Percentiles rank a stretch among this genome's conserved stretches.
Conservation (phyloP, 257 asterid species). For the Solanum appendiculatum region DNA sequence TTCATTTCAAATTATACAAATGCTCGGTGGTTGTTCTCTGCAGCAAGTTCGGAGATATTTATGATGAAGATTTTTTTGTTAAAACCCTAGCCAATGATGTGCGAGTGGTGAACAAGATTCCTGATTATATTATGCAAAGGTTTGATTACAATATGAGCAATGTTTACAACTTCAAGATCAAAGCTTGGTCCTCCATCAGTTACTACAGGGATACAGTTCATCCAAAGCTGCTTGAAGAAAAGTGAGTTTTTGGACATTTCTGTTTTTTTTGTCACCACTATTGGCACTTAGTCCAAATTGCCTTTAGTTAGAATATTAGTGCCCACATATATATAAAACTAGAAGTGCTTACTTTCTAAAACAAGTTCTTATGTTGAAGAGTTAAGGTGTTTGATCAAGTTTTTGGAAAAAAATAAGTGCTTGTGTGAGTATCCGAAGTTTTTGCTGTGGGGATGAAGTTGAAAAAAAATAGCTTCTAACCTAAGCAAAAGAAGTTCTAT, state of each 20-base stretch:
- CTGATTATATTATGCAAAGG: constrained; percentile 79
- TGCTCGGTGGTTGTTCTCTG: constrained; percentile 21
- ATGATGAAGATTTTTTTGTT: constrained; percentile 78
- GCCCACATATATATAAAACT: not conserved
- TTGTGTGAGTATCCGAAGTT: not conserved
- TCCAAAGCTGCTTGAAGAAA: constrained; percentile 91
- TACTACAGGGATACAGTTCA: constrained; percentile 76
- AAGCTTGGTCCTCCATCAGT: constrained; percentile 84
- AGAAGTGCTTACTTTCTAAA: not conserved
- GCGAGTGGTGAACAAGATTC: constrained; percentile 56
- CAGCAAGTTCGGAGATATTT: constrained; percentile 94
- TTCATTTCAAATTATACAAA: constrained; percentile 4
- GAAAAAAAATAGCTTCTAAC: not conserved
- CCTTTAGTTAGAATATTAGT: not conserved
- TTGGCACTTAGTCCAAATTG: not conserved
- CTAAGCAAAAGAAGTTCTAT: not conserved
- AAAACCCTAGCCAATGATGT: constrained; percentile 72
- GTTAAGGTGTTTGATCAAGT: not conserved
- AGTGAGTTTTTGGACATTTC: constrained; percentile 42
- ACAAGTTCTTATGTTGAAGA: not conserved
- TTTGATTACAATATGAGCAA: constrained; percentile 82
- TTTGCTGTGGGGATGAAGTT: not conserved
- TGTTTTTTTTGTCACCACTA: not conserved
- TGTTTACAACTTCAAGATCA: constrained; percentile 86
- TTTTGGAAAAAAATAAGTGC: not conserved